Conservation (phyloP, 169 alveolate species). For the Eimeria sp. region DNA sequence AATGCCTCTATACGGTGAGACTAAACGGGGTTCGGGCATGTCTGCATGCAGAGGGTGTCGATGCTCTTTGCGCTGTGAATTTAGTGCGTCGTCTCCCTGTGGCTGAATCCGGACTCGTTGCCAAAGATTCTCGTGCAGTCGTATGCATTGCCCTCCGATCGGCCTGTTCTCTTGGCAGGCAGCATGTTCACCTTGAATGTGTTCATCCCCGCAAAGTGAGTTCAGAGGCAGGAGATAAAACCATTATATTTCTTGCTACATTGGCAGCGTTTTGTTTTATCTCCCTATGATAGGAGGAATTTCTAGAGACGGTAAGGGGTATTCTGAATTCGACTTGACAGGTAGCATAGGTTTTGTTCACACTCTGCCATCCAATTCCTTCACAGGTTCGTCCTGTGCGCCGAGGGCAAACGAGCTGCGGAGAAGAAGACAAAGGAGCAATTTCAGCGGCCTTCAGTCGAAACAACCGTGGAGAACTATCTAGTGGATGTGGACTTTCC, state of each 20-base stretch:
- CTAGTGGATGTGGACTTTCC: constrained; percentile 72
- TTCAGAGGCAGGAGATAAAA: not conserved
- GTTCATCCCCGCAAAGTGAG: constrained; percentile 85
- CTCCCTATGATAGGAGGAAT: not conserved
- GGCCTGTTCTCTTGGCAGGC: constrained; percentile 52
- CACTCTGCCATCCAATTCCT: not conserved
- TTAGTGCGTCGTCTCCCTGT: constrained; percentile 47
- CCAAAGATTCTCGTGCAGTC: constrained; percentile 78
- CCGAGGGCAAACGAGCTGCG: constrained; percentile 82
- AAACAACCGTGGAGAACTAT: constrained; percentile 63
- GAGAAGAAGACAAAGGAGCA: constrained; percentile 83
- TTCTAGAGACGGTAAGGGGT: not conserved
- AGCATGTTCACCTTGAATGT: constrained; percentile 83
- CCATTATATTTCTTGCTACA: not conserved
- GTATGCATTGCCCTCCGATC: constrained; percentile 72
- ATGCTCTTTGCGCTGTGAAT: not conserved
- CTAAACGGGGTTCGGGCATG: not conserved
- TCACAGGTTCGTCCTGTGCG: constrained; percentile 78
- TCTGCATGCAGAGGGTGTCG: not conserved
- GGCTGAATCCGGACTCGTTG: constrained; percentile 77
- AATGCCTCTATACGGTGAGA: too few relatives aligned
- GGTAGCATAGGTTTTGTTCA: not conserved
- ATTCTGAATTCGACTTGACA: not conserved
- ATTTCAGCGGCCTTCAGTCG: constrained; percentile 75
- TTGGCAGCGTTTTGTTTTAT: not conserved